Conservation (phyloP, 768 basidiomycete genomes). For the Auriculariales sp. region DNA sequence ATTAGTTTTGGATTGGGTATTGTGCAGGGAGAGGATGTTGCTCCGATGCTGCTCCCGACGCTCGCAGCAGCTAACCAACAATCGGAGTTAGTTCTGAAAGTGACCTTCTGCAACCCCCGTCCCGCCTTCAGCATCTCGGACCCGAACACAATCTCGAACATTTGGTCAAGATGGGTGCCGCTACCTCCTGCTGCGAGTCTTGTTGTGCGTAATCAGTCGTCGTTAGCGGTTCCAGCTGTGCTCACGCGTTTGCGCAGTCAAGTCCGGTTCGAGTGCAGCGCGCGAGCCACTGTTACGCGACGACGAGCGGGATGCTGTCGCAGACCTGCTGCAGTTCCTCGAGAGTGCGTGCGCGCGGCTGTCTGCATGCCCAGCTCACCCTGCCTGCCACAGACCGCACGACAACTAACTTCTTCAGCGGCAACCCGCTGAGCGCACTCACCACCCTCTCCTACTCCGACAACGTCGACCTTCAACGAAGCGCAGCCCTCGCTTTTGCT, state of each 20-base stretch:
- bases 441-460: constrained; percentile 97
- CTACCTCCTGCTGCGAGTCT: constrained; percentile 69
- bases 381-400: constrained; percentile 59
- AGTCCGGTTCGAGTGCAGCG: constrained; percentile 68
- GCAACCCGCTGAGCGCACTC: constrained; percentile 79
- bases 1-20: too few species aligned
- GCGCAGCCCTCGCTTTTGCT: constrained; percentile 94
- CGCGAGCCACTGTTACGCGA: constrained; percentile 80
- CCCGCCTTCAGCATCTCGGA: too few species aligned
- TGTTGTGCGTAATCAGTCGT: constrained; percentile 42
- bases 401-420: constrained; percentile 96
- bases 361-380: not conserved
- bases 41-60: too few species aligned
- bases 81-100: too few species aligned
- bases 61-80: too few species aligned
- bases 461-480: constrained; percentile 97
- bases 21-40: too few species aligned
- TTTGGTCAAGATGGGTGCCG: constrained; percentile 43
- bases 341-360: constrained; percentile 55
- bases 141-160: not conserved
- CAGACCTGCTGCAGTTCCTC: constrained; percentile 90
- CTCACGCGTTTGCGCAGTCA: constrained; percentile 32
- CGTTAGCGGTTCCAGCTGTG: not conserved
- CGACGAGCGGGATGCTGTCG: constrained; percentile 95
- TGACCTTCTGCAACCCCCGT: too few species aligned